These are phyloP conservation scores for Crucihimalaya himalaica DNA, from an alignment of 345 rosid species.

Conservation along the genomic window DNA sequence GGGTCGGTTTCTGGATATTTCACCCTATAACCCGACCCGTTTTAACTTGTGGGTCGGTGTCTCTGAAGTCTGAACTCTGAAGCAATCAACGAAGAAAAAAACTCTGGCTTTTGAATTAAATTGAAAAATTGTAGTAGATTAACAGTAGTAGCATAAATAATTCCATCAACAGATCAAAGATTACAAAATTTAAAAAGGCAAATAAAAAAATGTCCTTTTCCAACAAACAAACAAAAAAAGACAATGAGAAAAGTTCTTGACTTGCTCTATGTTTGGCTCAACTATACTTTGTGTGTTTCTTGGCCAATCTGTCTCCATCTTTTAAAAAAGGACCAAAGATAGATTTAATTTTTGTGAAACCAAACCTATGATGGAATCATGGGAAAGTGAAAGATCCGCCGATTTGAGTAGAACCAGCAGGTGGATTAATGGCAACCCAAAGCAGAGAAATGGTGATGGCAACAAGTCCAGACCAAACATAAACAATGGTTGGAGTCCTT, in stretches of 20 bases:
- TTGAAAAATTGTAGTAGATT: conserved; percentile 1
- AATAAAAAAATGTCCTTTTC: conserved; percentile 32
- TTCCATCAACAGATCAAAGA: conserved; percentile 23
- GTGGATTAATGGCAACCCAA: conserved; percentile 96
- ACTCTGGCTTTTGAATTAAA: neutral
- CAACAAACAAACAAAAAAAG: neutral
- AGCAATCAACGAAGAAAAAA: neutral
- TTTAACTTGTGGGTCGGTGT: no score
- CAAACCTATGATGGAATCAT: conserved; percentile 46
- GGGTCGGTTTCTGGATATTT: conserved; percentile 7
- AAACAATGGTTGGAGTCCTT: conserved; percentile 94
- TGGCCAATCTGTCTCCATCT: conserved; percentile 18
- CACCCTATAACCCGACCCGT: conserved; percentile 25
- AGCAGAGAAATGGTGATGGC: conserved; percentile 95
- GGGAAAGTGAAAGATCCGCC: conserved; percentile 98
- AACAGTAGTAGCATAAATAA: conserved; percentile 14
- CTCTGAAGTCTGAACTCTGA: no score
- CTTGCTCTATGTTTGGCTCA: conserved; percentile 25
- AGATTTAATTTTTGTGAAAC: conserved; percentile 22
- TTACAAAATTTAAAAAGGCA: conserved; percentile 37
- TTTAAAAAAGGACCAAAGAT: neutral
- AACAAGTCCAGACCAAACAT: conserved; percentile 94
- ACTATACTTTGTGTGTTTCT: conserved; percentile 25
- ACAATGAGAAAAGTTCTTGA: conserved; percentile 20
- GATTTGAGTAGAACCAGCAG: conserved; percentile 66